These are phyloP conservation scores for Talaromyces wortmannii DNA, from an alignment of 495 filamentous ascomycete species.

Conservation along the genomic window DNA sequence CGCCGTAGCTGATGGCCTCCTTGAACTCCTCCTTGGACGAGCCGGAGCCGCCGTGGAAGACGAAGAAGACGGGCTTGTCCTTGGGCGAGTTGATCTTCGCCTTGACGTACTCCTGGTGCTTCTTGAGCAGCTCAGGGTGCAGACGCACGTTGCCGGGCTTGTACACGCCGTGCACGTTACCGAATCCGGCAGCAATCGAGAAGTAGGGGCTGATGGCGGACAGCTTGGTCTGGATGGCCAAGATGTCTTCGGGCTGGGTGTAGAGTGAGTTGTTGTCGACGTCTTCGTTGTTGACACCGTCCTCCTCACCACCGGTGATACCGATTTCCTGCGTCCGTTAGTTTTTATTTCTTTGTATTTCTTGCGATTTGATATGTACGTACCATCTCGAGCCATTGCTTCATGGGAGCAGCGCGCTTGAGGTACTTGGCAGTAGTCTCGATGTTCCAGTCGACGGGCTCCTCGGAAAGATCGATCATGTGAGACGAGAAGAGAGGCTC, in stretches of 20 bases:
- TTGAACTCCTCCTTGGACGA: conserved; percentile 81
- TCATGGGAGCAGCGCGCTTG: conserved; percentile 86
- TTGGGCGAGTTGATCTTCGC: conserved; percentile 59
- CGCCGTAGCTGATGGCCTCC: conserved; percentile 83
- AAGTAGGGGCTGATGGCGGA: conserved; percentile 83
- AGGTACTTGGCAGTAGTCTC: conserved; percentile 83
- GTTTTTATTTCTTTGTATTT: not conserved
- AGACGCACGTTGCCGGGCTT: conserved; percentile 96
- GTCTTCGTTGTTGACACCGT: conserved; percentile 51
- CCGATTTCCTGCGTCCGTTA: conserved; percentile 61
- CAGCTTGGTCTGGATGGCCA: conserved; percentile 77
- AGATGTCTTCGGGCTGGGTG: conserved; percentile 95
- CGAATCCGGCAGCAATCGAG: conserved; percentile 96
- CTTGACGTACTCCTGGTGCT: conserved; percentile 89
- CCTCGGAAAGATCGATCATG: conserved; percentile 97
- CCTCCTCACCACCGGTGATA: conserved; percentile 81
- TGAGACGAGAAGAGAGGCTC: conserved; percentile 91
- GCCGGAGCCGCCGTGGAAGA: conserved; percentile 97
- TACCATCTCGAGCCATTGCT: conserved; percentile 99
- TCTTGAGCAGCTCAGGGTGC: conserved; percentile 85
- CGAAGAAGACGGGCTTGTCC: conserved; percentile 93
- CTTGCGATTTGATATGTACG: conserved; percentile 9
- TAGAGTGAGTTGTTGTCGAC: conserved; percentile 95
- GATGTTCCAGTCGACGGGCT: conserved; percentile 84
- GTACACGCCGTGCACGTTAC: conserved; percentile 99